phyloP scores from a whole-genome alignment of 257 asterid species.

The Lantana camara region DNA sequence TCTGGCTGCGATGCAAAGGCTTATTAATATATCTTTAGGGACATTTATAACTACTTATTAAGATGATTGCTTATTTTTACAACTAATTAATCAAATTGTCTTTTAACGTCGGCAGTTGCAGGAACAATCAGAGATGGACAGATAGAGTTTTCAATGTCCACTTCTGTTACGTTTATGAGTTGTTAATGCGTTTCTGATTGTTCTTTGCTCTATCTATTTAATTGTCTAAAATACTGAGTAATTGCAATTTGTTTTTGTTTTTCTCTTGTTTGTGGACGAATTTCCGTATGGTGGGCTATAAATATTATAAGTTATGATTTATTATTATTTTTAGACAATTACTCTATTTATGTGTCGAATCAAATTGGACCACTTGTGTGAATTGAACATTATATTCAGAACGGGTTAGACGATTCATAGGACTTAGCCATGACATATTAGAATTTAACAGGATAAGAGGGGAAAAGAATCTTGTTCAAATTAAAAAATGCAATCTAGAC shows the following conservation, averaged over 20 bases:
- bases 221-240: not conserved
- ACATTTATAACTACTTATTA: too few species aligned
- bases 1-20: slow-evolving; percentile 8
- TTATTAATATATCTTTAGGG: slow-evolving; percentile 18
- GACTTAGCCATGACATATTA: too few species aligned
- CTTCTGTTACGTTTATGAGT: not conserved
- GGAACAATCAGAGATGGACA: not conserved
- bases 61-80: not conserved
- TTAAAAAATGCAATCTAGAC: slow-evolving; percentile 1
- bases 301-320: too few species aligned
- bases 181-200: not conserved
- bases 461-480: too few species aligned
- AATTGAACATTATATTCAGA: too few species aligned
- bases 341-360: too few species aligned
- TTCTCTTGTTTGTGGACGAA: not conserved
- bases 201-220: not conserved
- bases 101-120: slow-evolving; percentile 20
- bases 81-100: slow-evolving; percentile 13
- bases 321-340: too few species aligned
- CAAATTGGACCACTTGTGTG: too few species aligned
- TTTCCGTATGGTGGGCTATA: too few species aligned
- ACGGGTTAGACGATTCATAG: too few species aligned
- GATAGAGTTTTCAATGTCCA: not conserved
- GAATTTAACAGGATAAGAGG: too few species aligned
- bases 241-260: too few species aligned